Evolutionary conservation across 495 filamentous ascomycete species (phyloP).

Genomic region (Trichoderma erinaceum): DNA sequence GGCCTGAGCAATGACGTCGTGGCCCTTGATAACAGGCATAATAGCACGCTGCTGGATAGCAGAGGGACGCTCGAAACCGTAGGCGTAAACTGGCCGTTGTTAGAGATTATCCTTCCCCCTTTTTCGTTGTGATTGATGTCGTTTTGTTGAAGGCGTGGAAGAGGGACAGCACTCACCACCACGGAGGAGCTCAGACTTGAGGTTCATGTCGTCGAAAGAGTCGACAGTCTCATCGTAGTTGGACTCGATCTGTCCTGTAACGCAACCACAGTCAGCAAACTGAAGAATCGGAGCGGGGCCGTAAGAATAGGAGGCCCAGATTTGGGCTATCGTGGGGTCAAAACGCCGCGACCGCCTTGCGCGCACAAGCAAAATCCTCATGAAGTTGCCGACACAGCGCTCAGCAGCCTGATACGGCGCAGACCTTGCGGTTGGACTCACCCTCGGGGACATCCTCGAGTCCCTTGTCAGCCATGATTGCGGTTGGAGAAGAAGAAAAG

Average conservation of each 20-base stretch:
- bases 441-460: constrained; percentile 92
- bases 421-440: constrained; percentile 39
- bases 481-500: constrained; percentile 42
- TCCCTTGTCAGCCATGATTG: constrained; percentile 98
- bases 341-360: neutral
- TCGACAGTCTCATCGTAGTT: constrained; percentile 99
- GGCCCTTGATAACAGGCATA: constrained; percentile 99
- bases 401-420: neutral
- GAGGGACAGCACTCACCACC: constrained; percentile 45
- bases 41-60: constrained; percentile 99
- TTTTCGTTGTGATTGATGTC: neutral
- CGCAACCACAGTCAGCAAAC: constrained; percentile 8
- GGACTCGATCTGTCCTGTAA: constrained; percentile 92
- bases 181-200: constrained; percentile 94
- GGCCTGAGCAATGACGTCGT: constrained; percentile 97
- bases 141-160: neutral
- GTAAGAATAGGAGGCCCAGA: neutral
- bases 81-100: constrained; percentile 71
- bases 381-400: neutral
- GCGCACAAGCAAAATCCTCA: constrained; percentile 4
- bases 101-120: constrained; percentile 44
- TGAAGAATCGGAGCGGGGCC: neutral
- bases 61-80: constrained; percentile 98
- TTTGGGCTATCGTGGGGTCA: constrained; percentile 13
- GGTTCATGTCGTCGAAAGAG: constrained; percentile 95